Base-by-base conservation (phyloP, 1,284 basidiomycete species). In the Megacollybia platyphylla region DNA sequence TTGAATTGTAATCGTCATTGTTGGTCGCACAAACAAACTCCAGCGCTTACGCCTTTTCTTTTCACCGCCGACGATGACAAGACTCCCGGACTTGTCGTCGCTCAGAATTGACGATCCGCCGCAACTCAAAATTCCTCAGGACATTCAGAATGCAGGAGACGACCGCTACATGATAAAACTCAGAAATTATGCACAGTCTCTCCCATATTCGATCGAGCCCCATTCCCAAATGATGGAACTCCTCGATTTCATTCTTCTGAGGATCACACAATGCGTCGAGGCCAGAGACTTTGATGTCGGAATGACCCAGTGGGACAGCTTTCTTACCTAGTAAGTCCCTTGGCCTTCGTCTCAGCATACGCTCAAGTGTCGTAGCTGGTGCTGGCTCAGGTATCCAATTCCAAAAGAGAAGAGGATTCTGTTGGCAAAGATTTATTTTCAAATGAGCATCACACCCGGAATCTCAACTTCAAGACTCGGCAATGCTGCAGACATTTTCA, bases 121-220 rank as follows among this genome's bases (percentile, higher is more conserved):
- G 6, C 51, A 38, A 20, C 39, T 36, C 8, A n/a, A 26, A 27
- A 31, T 31, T n/a, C 42, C 26, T 20, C 31, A 42, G 7, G 57
- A 63, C 43, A 61, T 70, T 53, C 60, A 65, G 28, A 55, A 58
- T 41, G 51, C 60, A 32, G 50, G 56, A 27, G 55, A 60, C 17
- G 70, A 78, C 50, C 65, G 57, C 11, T 70, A 71, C 52, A 62
- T 76, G 55, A 58, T 64, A 49, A 81, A 79, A 52, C 62, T 82
- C 36, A 70, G 68, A 57, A 63, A 63, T 41, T 79, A 81, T 59
- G 74, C 76, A 32, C 60, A 62, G 42, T 71, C 69, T 7, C 55
- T 97, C 36, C 91, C 92, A 1, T 96, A 94, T 59, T 69, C 75
- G 2, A 77, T 85, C 49, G 91, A 96, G 61, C 67, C 82, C 0